These are phyloP conservation scores for Cutaneotrichosporon cavernicola DNA, from an alignment of 1,284 basidiomycete genomes.

Conservation along the genomic window DNA sequence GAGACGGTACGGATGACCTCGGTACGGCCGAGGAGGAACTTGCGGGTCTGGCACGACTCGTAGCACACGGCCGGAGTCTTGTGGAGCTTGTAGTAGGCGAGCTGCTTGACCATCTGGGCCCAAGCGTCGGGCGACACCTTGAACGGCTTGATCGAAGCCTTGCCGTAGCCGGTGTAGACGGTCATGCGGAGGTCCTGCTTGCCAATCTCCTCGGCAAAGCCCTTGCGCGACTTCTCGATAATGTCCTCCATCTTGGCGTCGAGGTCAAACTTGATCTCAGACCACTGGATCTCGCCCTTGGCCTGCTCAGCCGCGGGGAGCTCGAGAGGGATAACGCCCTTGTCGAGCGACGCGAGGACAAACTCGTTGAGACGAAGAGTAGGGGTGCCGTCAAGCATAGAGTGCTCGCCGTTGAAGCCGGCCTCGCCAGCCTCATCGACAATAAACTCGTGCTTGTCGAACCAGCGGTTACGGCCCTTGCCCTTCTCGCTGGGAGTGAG, in stretches of 20 bases:
- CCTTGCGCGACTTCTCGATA: slow-evolving; percentile 60
- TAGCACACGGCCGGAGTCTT: slow-evolving; percentile 80
- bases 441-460: slow-evolving; percentile 94
- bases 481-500: slow-evolving; percentile 33
- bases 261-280: slow-evolving; percentile 71
- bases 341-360: slow-evolving; percentile 72
- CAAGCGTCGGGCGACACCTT: slow-evolving; percentile 91
- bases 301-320: slow-evolving; percentile 51
- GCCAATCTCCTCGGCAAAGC: slow-evolving; percentile 74
- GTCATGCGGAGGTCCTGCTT: slow-evolving; percentile 81
- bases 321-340: slow-evolving; percentile 70
- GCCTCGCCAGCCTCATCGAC: slow-evolving; percentile 91
- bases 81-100: slow-evolving; percentile 87
- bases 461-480: slow-evolving; percentile 83
- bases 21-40: slow-evolving; percentile 86
- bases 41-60: slow-evolving; percentile 91
- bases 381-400: slow-evolving; percentile 77
- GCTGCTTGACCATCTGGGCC: slow-evolving; percentile 92
- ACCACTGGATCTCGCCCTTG: slow-evolving; percentile 58
- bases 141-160: slow-evolving; percentile 81
- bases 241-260: slow-evolving; percentile 57
- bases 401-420: slow-evolving; percentile 69
- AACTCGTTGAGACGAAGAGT: slow-evolving; percentile 96
- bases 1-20: slow-evolving; percentile 89
- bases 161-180: slow-evolving; percentile 90